Conservation (phyloP, 2,329 filamentous ascomycete genomes). For the Tolypocladium tundrense region DNA sequence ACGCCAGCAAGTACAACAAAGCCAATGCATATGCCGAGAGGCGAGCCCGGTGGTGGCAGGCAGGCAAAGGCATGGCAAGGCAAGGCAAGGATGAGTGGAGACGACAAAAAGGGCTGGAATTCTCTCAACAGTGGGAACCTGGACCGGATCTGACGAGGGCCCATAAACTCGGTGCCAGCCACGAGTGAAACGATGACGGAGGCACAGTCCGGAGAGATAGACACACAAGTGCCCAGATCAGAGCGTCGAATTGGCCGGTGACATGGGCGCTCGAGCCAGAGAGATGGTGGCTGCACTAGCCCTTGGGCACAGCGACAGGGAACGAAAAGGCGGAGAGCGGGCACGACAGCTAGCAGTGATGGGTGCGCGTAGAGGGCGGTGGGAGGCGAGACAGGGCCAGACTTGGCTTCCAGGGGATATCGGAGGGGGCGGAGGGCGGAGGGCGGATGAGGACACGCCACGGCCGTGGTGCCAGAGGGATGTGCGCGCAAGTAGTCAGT, state of each 20-base stretch:
- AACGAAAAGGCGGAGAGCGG: conserved; percentile 3
- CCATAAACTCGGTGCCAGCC: conserved; percentile 7
- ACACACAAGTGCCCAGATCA: conserved; percentile 6
- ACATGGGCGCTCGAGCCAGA: conserved; percentile 12
- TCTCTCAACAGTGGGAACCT: conserved; percentile 7
- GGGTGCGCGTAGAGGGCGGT: neutral
- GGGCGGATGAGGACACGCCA: neutral
- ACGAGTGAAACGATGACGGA: conserved; percentile 4
- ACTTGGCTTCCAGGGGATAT: neutral
- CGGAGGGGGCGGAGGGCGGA: neutral
- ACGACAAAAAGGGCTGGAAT: neutral
- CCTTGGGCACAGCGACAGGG: conserved; percentile 11
- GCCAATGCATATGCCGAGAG: conserved; percentile 29
- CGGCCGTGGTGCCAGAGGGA: neutral
- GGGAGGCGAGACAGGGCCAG: neutral
- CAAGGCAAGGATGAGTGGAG: neutral
- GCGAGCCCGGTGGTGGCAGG: conserved; percentile 4
- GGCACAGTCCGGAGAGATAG: conserved; percentile 4
- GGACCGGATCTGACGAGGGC: conserved; percentile 15
- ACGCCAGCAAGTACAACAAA: conserved; percentile 5
- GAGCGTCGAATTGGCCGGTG: conserved; percentile 10
- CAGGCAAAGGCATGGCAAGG: neutral
- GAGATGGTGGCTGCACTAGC: conserved; percentile 19
- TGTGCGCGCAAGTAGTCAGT: neutral
- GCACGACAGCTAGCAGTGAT: neutral